These are phyloP conservation scores for Aspergillus cavernicola DNA, from an alignment of 495 filamentous ascomycete genomes.

Conservation along the genomic window DNA sequence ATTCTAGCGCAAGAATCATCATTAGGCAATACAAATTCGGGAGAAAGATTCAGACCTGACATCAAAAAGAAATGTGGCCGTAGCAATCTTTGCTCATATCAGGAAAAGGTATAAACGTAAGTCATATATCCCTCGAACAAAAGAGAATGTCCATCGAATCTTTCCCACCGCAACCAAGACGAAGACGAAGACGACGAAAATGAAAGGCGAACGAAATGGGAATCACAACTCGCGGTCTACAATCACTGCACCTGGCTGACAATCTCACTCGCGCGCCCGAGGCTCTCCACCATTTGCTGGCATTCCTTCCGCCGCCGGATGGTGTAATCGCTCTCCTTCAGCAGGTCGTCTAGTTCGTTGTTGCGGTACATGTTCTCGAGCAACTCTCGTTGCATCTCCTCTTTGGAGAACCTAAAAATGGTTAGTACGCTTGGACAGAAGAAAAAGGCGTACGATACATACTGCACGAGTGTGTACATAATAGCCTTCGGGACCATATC, in stretches of 20 bases:
- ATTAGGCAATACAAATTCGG: slow-evolving; percentile 29
- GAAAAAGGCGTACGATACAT: slow-evolving; percentile 39
- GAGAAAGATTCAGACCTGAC: slow-evolving; percentile 16
- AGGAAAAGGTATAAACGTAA: slow-evolving; percentile 19
- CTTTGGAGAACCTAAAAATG: slow-evolving; percentile 74
- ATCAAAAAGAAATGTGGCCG: slow-evolving; percentile 17
- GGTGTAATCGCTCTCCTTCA: slow-evolving; percentile 98
- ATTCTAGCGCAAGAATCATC: slow-evolving; percentile 21
- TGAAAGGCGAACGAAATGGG: slow-evolving; percentile 10
- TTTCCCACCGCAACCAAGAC: slow-evolving; percentile 8
- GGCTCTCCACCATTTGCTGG: slow-evolving; percentile 96
- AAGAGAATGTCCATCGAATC: slow-evolving; percentile 9
- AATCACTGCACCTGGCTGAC: slow-evolving; percentile 90
- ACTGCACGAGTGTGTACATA: slow-evolving; percentile 96
- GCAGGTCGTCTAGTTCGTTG: slow-evolving; percentile 82
- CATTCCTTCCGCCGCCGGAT: slow-evolving; percentile 94
- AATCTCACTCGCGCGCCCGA: slow-evolving; percentile 87
- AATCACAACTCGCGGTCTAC: slow-evolving; percentile 11
- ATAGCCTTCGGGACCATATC: slow-evolving; percentile 99
- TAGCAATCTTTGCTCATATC: slow-evolving; percentile 14
- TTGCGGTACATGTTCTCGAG: slow-evolving; percentile 97
- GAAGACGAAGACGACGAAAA: slow-evolving; percentile 3
- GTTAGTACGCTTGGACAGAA: slow-evolving; percentile 5
- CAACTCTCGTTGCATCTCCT: slow-evolving; percentile 97
- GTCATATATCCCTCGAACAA: slow-evolving; percentile 11